phyloP scores from a whole-genome alignment of 78 protist genomes.

The Cyanophora paradoxa region DNA sequence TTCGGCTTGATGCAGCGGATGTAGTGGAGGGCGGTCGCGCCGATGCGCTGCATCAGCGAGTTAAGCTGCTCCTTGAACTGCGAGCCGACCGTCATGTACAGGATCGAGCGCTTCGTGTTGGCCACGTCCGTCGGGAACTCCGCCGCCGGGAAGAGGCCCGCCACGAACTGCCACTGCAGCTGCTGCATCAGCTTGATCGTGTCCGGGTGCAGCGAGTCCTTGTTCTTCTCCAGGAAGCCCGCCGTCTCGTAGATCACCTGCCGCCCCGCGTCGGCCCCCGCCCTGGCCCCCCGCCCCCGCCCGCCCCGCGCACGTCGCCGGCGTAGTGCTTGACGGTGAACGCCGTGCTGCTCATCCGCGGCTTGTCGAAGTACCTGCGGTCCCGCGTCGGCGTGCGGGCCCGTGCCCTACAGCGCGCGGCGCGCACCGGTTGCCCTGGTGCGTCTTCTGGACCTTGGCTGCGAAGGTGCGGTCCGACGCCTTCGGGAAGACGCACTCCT shows the following conservation, averaged over 20 bases:
- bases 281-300: constrained; percentile 2
- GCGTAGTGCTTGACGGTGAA: constrained; percentile 23
- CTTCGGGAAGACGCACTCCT: constrained; percentile 22
- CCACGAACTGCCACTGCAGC: background rate
- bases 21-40: constrained; percentile 74
- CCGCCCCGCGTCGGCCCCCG: constrained; percentile 63
- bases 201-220: constrained; percentile 42
- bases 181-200: background rate
- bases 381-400: too few relatives aligned
- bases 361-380: constrained; percentile 17
- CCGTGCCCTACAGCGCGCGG: too few relatives aligned
- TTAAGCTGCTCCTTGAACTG: constrained; percentile 27
- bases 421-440: too few relatives aligned
- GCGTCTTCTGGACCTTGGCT: too few relatives aligned
- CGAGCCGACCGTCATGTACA: too few relatives aligned
- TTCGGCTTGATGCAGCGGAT: constrained; percentile 90
- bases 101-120: too few relatives aligned
- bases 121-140: too few relatives aligned
- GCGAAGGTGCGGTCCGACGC: constrained; percentile 23
- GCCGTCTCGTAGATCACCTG: constrained; percentile 32
- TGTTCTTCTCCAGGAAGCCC: constrained; percentile 82
- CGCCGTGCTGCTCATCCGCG: background rate
- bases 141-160: too few relatives aligned
- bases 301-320: constrained; percentile 18
- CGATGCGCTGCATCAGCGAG: constrained; percentile 48